Evolutionary conservation across 441 rosid species (phyloP).

Genomic region (Pelargonium exstipulatum): DNA sequence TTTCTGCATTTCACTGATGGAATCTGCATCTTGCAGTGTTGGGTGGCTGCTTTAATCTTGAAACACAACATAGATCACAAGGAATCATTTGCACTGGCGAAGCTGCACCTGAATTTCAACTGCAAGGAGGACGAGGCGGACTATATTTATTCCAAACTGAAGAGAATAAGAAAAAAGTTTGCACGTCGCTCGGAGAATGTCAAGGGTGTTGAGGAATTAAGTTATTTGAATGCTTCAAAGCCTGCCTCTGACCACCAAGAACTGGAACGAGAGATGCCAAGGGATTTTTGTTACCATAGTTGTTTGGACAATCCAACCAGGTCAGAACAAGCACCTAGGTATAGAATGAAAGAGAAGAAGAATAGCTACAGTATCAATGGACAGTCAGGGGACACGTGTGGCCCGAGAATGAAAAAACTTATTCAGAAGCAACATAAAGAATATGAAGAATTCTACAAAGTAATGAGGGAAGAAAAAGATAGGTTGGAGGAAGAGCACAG

Average conservation of each 20-base stretch:
- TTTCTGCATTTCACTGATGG: not conserved
- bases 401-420: not conserved
- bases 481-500: conserved; percentile 2
- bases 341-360: not conserved
- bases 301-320: conserved; percentile 6
- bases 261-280: conserved; percentile 13
- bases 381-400: not conserved
- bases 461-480: not conserved
- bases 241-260: conserved; percentile 4
- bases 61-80: conserved; percentile 53
- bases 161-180: conserved; percentile 55
- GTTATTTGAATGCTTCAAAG: conserved; percentile 9
- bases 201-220: conserved; percentile 11
- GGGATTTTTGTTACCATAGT: not conserved
- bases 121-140: conserved; percentile 70
- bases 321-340: not conserved
- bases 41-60: conserved; percentile 68
- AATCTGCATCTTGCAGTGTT: conserved; percentile 40
- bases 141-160: conserved; percentile 45
- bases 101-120: conserved; percentile 45
- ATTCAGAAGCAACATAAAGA: not conserved
- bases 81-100: conserved; percentile 65
- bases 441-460: not conserved
- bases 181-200: conserved; percentile 4
- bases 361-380: not conserved